Conservation (phyloP, 768 basidiomycete genomes). For the Pleurotus ostreatus region DNA sequence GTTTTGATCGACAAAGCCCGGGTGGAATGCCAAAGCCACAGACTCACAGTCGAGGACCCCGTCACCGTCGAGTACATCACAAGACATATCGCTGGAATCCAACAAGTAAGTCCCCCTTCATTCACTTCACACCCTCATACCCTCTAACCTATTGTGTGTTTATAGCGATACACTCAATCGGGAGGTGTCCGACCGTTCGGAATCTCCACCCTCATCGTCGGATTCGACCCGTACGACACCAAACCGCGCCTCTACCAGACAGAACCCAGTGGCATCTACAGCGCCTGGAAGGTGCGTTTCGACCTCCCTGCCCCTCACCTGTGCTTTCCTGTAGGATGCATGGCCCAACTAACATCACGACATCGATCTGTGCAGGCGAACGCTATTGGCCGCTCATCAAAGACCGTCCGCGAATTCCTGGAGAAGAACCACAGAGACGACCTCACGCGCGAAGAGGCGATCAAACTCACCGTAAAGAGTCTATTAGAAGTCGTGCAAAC, state of each 20-base stretch:
- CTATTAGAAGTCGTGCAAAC: conserved; percentile 98
- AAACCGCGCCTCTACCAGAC: conserved; percentile 92
- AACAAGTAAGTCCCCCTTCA: conserved; percentile 62
- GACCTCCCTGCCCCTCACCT: not conserved
- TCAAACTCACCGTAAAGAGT: conserved; percentile 94
- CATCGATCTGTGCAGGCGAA: conserved; percentile 63
- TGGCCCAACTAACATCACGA: too few relatives aligned
- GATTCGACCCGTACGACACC: conserved; percentile 91
- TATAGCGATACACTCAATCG: conserved; percentile 93
- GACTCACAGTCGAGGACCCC: conserved; percentile 96
- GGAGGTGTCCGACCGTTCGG: conserved; percentile 98
- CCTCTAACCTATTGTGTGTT: not conserved
- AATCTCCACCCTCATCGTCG: conserved; percentile 93
- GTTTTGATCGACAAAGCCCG: conserved; percentile 98
- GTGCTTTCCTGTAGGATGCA: not conserved
- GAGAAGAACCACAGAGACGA: conserved; percentile 98
- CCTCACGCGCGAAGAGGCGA: conserved; percentile 80
- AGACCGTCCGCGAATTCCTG: conserved; percentile 96
- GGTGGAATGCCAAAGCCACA: conserved; percentile 96
- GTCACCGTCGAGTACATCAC: conserved; percentile 99
- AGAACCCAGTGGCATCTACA: conserved; percentile 97
- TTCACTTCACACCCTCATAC: too few relatives aligned
- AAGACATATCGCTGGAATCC: conserved; percentile 96
- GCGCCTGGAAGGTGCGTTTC: conserved; percentile 86
- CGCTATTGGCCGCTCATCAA: conserved; percentile 95